phyloP scores from a whole-genome alignment of 352 stramenopile species.

The Blastocystis sp. region DNA sequence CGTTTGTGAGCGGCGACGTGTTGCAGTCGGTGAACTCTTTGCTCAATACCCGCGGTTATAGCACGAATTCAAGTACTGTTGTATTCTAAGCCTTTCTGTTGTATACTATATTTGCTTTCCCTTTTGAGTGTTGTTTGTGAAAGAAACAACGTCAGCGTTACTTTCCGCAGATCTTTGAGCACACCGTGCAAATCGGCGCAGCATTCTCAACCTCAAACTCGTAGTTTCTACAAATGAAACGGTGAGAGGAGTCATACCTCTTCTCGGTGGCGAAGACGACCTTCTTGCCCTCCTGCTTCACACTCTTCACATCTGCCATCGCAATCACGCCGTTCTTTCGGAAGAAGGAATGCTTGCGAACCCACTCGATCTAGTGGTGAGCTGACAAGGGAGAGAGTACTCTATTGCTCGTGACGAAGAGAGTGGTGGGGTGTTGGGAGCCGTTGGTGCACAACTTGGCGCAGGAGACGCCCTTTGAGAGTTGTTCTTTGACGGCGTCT shows the following conservation, averaged over 20 bases:
- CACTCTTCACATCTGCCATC: not conserved
- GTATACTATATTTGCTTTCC: not conserved
- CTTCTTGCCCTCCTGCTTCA: not conserved
- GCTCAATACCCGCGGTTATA: not conserved
- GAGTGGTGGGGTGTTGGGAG: not conserved
- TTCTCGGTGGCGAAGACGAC: not conserved
- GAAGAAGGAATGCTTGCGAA: not conserved
- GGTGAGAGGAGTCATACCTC: not conserved
- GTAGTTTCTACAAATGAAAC: not conserved
- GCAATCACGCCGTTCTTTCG: not conserved
- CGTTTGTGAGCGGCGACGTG: not conserved
- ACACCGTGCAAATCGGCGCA: not conserved
- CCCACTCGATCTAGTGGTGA: constrained; percentile 4
- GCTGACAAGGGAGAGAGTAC: not conserved
- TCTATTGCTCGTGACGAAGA: not conserved
- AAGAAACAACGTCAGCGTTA: not conserved
- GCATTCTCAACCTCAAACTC: constrained; percentile 3
- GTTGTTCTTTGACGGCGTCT: not conserved
- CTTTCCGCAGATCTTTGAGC: not conserved
- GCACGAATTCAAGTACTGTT: not conserved
- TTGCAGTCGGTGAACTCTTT: not conserved
- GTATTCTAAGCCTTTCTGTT: not conserved
- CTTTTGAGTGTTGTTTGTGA: not conserved
- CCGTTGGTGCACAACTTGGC: constrained; percentile 2
- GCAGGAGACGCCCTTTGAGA: not conserved